A percentile compares a stretch with the other conserved stretches of the same genome.
phyloP scores from a whole-genome alignment of 2,329 filamentous ascomycete genomes.

The Fusarium vanettenii region DNA sequence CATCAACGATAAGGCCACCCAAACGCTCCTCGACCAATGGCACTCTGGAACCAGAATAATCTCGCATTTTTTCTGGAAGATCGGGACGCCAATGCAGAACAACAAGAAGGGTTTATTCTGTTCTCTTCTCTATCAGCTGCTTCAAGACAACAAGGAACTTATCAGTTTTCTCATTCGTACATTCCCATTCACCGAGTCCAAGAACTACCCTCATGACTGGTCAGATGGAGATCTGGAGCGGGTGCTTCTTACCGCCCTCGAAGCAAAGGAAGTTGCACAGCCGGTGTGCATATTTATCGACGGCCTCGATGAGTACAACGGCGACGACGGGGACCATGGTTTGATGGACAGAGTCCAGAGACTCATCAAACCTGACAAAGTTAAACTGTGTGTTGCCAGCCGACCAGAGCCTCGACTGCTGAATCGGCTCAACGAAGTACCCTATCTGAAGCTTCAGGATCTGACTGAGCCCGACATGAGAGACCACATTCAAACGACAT shows the following conservation, averaged over 20 bases:
- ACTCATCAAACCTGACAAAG: not conserved
- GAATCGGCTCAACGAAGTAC: not conserved
- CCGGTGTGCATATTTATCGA: constrained; percentile 7
- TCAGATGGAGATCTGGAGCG: not conserved
- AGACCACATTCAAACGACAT: not conserved
- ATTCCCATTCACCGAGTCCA: not conserved
- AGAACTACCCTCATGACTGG: not conserved
- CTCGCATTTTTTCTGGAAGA: not conserved
- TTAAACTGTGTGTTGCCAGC: constrained; percentile 8
- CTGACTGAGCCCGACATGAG: constrained; percentile 1
- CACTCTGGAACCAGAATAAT: not conserved
- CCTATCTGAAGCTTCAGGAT: not conserved
- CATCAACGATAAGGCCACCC: not conserved
- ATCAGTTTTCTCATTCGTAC: not conserved
- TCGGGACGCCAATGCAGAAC: not conserved
- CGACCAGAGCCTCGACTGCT: not conserved
- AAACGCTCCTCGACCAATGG: not conserved
- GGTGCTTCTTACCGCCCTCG: not conserved
- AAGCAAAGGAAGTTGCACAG: not conserved
- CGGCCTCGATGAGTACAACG: constrained; percentile 8
- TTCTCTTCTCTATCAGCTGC: not conserved
- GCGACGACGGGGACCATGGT: not conserved
- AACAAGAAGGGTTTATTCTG: not conserved
- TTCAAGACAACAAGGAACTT: not conserved
- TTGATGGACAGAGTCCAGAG: not conserved